phyloP scores from a whole-genome alignment of 2,329 filamentous ascomycete genomes.

The Onygenales sp. region DNA sequence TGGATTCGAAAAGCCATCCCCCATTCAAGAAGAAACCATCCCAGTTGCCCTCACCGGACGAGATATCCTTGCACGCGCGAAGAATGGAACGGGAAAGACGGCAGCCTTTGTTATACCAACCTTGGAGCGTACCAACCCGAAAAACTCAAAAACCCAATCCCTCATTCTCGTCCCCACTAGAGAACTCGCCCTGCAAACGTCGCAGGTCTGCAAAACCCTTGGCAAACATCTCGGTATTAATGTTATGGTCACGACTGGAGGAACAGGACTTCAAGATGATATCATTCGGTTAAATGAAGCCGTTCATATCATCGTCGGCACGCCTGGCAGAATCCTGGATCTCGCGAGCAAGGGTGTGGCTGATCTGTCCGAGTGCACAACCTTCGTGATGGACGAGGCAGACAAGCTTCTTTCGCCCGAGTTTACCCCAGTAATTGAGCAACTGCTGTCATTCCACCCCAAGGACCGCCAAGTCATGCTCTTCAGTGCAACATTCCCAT shows the following conservation, averaged over 20 bases:
- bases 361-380: slow-evolving; percentile 89
- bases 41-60: slow-evolving; percentile 90
- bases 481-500: slow-evolving; percentile 93
- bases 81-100: slow-evolving; percentile 98
- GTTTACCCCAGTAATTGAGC: slow-evolving; percentile 95
- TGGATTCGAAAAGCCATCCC: slow-evolving; percentile 96
- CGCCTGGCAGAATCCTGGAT: slow-evolving; percentile 91
- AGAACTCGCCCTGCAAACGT: slow-evolving; percentile 95
- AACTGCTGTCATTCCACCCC: slow-evolving; percentile 87
- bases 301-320: slow-evolving; percentile 96
- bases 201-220: slow-evolving; percentile 96
- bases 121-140: slow-evolving; percentile 91
- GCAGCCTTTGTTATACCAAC: slow-evolving; percentile 95
- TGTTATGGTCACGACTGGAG: slow-evolving; percentile 98
- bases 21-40: slow-evolving; percentile 98
- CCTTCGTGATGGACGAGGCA: slow-evolving; percentile 99
- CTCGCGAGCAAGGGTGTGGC: slow-evolving; percentile 93
- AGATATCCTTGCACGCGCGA: slow-evolving; percentile 91
- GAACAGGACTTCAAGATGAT: slow-evolving; percentile 89
- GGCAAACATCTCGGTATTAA: slow-evolving; percentile 96
- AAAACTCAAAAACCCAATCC: slow-evolving; percentile 91
- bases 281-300: slow-evolving; percentile 90
- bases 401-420: slow-evolving; percentile 95
- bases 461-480: slow-evolving; percentile 99
- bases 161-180: slow-evolving; percentile 92